Evolutionary conservation across 2,329 filamentous ascomycete genomes (phyloP), one percentile per base, ranked within the genome.

Genomic region (Colletotrichum magnum): DNA sequence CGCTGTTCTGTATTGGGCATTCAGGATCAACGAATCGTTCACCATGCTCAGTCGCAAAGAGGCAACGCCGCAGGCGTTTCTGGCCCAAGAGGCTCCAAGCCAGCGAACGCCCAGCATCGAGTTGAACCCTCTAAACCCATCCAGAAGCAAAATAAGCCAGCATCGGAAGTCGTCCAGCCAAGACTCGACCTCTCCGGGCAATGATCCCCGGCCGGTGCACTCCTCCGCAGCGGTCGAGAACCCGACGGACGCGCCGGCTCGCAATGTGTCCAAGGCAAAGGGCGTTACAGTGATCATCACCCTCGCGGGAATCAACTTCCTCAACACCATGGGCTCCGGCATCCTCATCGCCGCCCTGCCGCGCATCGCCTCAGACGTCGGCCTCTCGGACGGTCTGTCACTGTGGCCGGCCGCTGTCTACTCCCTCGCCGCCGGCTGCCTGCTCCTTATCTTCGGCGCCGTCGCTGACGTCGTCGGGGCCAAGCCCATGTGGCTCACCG

Each of bases 271-370:
- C 36, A 75, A 73, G 21, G 64, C 71, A 21, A 73, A 74, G 26
- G 76, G 68, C 21, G 54, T 77, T 4, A 71, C 72, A 18, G 75
- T 79, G 56, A 79, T 80, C 59, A 57, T 74, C 12, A 79, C 78
- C 1, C 75, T 80, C 6, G 75, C 79, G 0, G 77, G 78, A 28
- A 74, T 80, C 57, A 79, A 69, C 70, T 79, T 80, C 57, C 76
- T 80, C 28, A 79, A 79, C 68, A 78, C 78, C 2, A 79, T 80
- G 76, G 77, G 77, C 9, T 80, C 78, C 15, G 79, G 78, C 24
- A 79, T 80, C 56, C 76, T 80, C 53, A 79, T 79, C 53, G 80
- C 80, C 6, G 76, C 76, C 21, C 72, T 82, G 12, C 81, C 81
- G 6, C 77, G 74, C 6, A 82, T 83, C 69, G 79, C 80, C 47